phyloP scores from a whole-genome alignment of 2,329 filamentous ascomycete genomes.

The Botryotinia convoluta region DNA sequence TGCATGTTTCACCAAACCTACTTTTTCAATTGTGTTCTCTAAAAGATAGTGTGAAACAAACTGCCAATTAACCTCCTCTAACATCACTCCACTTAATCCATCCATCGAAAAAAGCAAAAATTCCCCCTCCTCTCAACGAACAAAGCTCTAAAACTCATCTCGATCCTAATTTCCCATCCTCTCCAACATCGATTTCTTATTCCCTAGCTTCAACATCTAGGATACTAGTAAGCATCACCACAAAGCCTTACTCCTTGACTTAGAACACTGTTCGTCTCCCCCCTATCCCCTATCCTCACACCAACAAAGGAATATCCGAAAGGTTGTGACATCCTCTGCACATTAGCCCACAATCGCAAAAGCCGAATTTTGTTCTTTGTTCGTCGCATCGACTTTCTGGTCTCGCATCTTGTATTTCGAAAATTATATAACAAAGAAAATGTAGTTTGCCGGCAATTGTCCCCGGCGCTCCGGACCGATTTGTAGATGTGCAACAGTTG shows the following conservation, averaged over 20 bases:
- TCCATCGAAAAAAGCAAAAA: not conserved
- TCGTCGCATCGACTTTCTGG: not conserved
- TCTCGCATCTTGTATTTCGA: not conserved
- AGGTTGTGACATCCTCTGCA: not conserved
- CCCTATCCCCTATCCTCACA: not conserved
- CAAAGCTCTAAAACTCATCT: not conserved
- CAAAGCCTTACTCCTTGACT: not conserved
- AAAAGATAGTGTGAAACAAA: not conserved
- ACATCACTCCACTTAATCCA: not conserved
- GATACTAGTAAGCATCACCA: not conserved
- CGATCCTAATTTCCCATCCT: not conserved
- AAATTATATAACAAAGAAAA: not conserved
- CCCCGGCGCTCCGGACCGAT: not conserved
- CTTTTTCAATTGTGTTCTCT: not conserved
- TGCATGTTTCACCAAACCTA: not conserved
- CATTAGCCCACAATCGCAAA: not conserved
- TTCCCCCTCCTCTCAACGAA: not conserved
- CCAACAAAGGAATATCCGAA: not conserved
- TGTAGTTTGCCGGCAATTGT: not conserved
- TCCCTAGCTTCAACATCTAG: not conserved
- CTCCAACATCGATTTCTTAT: not conserved
- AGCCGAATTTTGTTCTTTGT: not conserved
- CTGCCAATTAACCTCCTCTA: not conserved
- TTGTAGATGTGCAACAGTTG: conserved; percentile 4
- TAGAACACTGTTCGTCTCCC: not conserved